Evolutionary conservation across 257 asterid species (phyloP), one percentile per base, ranked within the genome.

Genomic region (Cruciata laevipes): DNA sequence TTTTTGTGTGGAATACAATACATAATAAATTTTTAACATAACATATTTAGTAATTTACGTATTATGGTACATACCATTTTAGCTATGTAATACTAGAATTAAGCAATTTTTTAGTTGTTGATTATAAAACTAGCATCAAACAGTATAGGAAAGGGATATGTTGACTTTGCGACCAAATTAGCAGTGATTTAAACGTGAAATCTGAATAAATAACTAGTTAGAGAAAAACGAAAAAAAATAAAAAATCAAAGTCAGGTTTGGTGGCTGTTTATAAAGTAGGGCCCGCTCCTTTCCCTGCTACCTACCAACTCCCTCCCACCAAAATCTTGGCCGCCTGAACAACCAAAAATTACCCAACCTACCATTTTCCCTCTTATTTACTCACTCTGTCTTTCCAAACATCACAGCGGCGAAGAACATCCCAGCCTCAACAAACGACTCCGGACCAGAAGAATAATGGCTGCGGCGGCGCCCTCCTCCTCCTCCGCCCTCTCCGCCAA

Each of bases 381-480:
- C 55, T 17, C 16, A 20, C 55, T 5, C 55, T 0, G 16, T 47
- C 55, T 0, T 47, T 47, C 55, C 55, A 17, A 16, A 42, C 8
- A 14, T 17, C 55, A 47, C 55, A 47, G 30, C 51, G 51, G 31
- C 32, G 21, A n/a, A n/a, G n/a, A n/a, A n/a, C n/a, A 60, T 31
- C 6, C 32, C 24, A 27, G 3, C 14, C 27, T 0, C 51, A 8
- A 1, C 9, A 27, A 30, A 60, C 65, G 66, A 38, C 72, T 67
- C 59, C 69, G 71, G 58, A 69, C 69, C 17, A 14, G 55, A 53
- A 65, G 7, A 57, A 91, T 87, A 57, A 91, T 87, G 96, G 86
- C 93, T 82, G 82, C 95, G 40, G 77, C 88, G 65, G 73, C 81
- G 55, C 55, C 55, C 8, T 7, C 55, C 20, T 47, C 55, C 55